Percentiles rank a stretch among this genome's conserved stretches.
These are phyloP conservation scores for Raffaelea albimanens DNA, from an alignment of 2,329 filamentous ascomycete species.

Conservation along the genomic window DNA sequence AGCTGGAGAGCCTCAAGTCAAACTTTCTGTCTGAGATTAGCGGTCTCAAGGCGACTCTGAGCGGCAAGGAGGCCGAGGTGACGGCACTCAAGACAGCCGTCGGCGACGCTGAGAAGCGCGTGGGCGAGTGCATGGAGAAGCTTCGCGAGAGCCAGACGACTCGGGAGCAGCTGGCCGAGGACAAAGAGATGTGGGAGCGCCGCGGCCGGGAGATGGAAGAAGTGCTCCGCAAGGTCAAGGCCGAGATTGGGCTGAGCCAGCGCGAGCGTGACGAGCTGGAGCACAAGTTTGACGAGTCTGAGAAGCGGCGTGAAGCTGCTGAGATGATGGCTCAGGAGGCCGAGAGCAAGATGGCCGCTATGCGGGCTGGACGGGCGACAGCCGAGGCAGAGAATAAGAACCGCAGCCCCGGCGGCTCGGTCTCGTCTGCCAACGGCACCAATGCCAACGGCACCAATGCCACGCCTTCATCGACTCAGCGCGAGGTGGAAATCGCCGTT, in stretches of 20 bases:
- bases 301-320: slow-evolving; percentile 62
- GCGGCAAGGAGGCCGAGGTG: slow-evolving; percentile 88
- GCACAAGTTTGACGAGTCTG: slow-evolving; percentile 65
- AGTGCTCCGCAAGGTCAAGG: slow-evolving; percentile 68
- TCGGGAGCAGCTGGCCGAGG: slow-evolving; percentile 62
- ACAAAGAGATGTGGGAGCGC: slow-evolving; percentile 76
- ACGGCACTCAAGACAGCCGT: slow-evolving; percentile 79
- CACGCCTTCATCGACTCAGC: slow-evolving; percentile 15
- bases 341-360: slow-evolving; percentile 64
- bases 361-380: slow-evolving; percentile 52
- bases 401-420: background rate
- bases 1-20: slow-evolving; percentile 88
- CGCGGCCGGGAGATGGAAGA: slow-evolving; percentile 78
- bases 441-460: slow-evolving; percentile 8
- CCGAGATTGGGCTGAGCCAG: slow-evolving; percentile 70
- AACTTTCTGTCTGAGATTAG: slow-evolving; percentile 87
- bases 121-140: slow-evolving; percentile 76
- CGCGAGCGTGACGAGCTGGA: slow-evolving; percentile 73
- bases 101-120: slow-evolving; percentile 81
- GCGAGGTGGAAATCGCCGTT: slow-evolving; percentile 73
- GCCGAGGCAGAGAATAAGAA: slow-evolving; percentile 4
- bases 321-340: slow-evolving; percentile 70
- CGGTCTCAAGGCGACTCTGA: slow-evolving; percentile 82
- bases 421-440: background rate
- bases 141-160: slow-evolving; percentile 65